These are phyloP conservation scores for Sonneratia alba DNA, from an alignment of 345 rosid species.

Conservation along the genomic window DNA sequence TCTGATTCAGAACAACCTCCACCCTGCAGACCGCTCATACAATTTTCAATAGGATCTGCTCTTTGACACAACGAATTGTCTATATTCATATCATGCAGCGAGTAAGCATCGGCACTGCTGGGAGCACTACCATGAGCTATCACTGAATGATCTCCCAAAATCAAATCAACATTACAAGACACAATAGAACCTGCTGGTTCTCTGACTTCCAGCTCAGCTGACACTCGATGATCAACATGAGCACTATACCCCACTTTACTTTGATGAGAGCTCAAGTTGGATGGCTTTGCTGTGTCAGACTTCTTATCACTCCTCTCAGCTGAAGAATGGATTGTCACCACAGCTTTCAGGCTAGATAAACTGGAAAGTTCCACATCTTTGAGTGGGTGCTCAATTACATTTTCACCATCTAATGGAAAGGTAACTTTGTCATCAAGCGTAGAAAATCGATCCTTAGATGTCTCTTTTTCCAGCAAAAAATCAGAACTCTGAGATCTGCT, in stretches of 20 bases:
- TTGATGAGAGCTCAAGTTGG: conserved; percentile 5
- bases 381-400: not conserved
- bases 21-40: conserved; percentile 10
- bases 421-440: conserved; percentile 3
- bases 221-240: conserved; percentile 8
- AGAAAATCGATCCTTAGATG: conserved; percentile 1
- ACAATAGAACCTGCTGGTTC: not conserved
- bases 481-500: conserved; percentile 5
- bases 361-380: conserved; percentile 6
- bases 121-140: not conserved
- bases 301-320: conserved; percentile 2
- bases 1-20: conserved; percentile 21
- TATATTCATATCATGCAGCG: not conserved
- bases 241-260: conserved; percentile 1
- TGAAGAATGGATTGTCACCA: conserved; percentile 6
- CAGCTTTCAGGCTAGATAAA: conserved; percentile 2
- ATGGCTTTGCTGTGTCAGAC: conserved; percentile 12
- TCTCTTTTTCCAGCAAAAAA: conserved; percentile 9
- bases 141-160: not conserved
- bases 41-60: conserved; percentile 6
- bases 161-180: not conserved
- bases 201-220: not conserved
- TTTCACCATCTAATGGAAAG: conserved; percentile 5
- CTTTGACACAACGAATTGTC: not conserved
- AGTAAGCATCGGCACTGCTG: too few species aligned